Conservation (phyloP, 2,329 filamentous ascomycete species). For the Microcera coccophila region DNA sequence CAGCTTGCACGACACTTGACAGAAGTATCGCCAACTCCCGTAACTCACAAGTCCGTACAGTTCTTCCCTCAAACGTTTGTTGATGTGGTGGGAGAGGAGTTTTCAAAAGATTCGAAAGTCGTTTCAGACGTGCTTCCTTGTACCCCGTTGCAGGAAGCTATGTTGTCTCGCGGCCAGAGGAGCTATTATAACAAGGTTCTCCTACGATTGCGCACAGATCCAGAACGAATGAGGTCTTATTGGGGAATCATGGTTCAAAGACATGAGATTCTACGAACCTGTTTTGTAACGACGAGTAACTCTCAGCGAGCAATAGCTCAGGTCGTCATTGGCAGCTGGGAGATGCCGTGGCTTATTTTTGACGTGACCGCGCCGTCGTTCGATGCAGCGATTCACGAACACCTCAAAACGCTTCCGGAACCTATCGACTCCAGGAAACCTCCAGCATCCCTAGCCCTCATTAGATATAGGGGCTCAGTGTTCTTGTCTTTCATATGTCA, state of each 20-base stretch:
- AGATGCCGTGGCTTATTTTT: conserved; percentile 39
- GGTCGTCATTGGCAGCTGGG: conserved; percentile 55
- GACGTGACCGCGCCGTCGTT: conserved; percentile 31
- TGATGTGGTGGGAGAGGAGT: conserved; percentile 26
- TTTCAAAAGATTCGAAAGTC: conserved; percentile 28
- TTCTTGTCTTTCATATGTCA: conserved; percentile 58
- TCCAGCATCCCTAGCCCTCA: conserved; percentile 43
- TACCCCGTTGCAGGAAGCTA: conserved; percentile 82
- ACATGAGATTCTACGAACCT: conserved; percentile 75
- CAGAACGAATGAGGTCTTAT: conserved; percentile 48
- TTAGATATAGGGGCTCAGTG: conserved; percentile 28
- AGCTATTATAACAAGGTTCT: conserved; percentile 72
- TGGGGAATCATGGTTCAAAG: conserved; percentile 62
- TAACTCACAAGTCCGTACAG: neutral
- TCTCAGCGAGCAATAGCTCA: conserved; percentile 64
- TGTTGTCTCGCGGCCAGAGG: conserved; percentile 57
- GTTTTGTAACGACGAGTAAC: conserved; percentile 64
- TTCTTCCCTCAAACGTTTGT: conserved; percentile 30
- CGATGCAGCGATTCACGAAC: conserved; percentile 36
- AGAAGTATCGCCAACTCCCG: neutral
- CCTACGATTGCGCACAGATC: conserved; percentile 54
- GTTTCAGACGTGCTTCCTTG: conserved; percentile 68
- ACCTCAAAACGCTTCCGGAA: conserved; percentile 37
- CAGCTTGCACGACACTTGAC: conserved; percentile 46
- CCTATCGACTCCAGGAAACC: conserved; percentile 43